Evolutionary conservation across 2,329 filamentous ascomycete genomes (phyloP), one percentile per base, ranked within the genome.

Genomic region (Camptophora hylomeconis): DNA sequence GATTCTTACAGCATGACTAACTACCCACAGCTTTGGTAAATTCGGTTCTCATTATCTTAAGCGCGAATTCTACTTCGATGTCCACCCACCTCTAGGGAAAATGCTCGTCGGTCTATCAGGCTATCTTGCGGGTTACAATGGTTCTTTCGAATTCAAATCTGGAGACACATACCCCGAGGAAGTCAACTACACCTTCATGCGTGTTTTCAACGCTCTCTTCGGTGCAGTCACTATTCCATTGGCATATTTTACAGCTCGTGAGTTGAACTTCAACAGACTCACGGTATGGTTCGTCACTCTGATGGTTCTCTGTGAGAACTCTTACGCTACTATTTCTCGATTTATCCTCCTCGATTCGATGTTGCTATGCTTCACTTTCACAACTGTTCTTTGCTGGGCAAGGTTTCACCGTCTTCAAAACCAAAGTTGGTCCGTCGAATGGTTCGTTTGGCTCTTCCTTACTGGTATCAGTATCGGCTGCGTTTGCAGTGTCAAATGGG

Each of bases 11-110:
- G 17, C 4, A 11, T 9, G 14, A 32, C 30, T 33, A 17, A 27
- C n/a, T 13, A 30, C 9, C 31, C 20, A 19, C 40, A 59, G 57
- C 42, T 62, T 61, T 41, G 58, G 58, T 30, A 98, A 98, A 64
- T 98, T 98, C 57, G 89, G 89, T 41, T 95, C 87, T 47, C 87
- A 98, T 61, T 98, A 98, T 58, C 76, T 98, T 52, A 94, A 98
- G 58, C 82, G 87, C 56, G 89, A 98, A 59, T 94, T 95, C 67
- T 98, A 98, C 69, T 98, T 98, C 62, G 82, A 92, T 67, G 80
- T 92, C 34, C 82, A 92, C 57, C 89, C 89, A 41, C 89, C 89
- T 31, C 74, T 98, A 37, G 89, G 89, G 53, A 98, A 98, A 67
- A 95, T 98, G 74, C 75, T 98, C 32, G 87, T 98, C 45, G 89